Conservation (phyloP, 441 rosid genomes). For the Hypseocharis bilobata region DNA sequence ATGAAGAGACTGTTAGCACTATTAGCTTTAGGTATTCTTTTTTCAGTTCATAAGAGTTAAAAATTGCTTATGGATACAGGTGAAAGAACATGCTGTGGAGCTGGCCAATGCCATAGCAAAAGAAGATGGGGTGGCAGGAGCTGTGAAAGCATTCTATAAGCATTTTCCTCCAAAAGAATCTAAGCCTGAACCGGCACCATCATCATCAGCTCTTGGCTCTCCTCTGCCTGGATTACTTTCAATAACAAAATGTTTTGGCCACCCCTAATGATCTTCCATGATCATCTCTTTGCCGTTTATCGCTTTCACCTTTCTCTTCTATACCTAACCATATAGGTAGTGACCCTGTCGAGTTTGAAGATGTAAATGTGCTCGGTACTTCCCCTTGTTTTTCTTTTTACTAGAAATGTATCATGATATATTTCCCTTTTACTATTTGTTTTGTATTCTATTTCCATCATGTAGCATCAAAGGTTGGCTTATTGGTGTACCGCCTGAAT, state of each 20-base stretch:
- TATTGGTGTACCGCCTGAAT: too few species aligned
- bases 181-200: conserved; percentile 4
- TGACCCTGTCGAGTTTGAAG: neutral
- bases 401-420: neutral
- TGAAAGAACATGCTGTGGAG: conserved; percentile 30
- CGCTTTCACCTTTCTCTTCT: neutral
- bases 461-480: too few species aligned
- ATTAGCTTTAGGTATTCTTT: too few species aligned
- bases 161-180: conserved; percentile 23
- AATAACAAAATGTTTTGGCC: conserved; percentile 20
- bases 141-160: conserved; percentile 38
- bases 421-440: too few species aligned
- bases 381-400: neutral
- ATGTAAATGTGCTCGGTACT: too few species aligned
- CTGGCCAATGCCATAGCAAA: conserved; percentile 32
- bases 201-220: neutral
- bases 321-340: neutral
- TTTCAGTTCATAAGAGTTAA: neutral
- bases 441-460: too few species aligned
- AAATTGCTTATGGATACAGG: conserved; percentile 22
- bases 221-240: conserved; percentile 10
- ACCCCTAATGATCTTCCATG: neutral
- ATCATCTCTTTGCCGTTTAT: neutral
- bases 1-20: too few species aligned
- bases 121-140: conserved; percentile 42